These are phyloP conservation scores for Pyrenochaeta sp. DNA, from an alignment of 2,329 filamentous ascomycete genomes.

Conservation along the genomic window DNA sequence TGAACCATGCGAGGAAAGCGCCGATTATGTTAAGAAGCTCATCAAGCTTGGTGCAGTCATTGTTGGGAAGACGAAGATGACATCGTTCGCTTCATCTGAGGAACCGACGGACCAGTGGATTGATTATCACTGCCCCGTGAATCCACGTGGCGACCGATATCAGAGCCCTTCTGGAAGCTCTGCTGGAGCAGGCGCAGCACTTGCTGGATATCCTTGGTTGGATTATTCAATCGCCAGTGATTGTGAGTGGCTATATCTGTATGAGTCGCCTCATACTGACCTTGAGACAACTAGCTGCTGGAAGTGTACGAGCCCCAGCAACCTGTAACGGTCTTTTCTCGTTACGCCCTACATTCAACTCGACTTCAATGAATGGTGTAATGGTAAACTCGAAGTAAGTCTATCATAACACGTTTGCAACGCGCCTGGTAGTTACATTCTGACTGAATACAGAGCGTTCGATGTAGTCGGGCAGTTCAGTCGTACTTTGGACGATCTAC, in stretches of 20 bases:
- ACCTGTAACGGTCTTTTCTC: neutral
- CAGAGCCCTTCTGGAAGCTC: constrained; percentile 6
- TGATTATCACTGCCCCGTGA: constrained; percentile 29
- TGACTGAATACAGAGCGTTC: no score
- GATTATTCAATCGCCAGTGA: constrained; percentile 3
- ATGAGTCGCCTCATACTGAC: neutral
- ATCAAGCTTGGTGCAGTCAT: constrained; percentile 43
- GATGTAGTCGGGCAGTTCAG: no score
- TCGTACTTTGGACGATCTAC: no score
- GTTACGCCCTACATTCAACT: no score
- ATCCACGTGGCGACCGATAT: constrained; percentile 32
- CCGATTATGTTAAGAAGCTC: constrained; percentile 6
- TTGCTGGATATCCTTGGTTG: constrained; percentile 9
- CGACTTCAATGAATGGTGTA: no score
- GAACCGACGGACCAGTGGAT: constrained; percentile 21
- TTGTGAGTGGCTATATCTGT: neutral
- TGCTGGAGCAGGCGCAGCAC: neutral
- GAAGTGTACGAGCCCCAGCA: neutral
- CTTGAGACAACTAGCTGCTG: neutral
- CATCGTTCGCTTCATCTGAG: neutral
- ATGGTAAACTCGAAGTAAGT: no score
- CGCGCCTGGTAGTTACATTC: no score
- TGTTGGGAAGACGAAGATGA: constrained; percentile 60
- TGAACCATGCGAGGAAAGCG: no score
- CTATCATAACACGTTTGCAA: no score